Base-by-base conservation (phyloP, 2,329 filamentous ascomycete species). In the Gliomastix tumulicola region DNA sequence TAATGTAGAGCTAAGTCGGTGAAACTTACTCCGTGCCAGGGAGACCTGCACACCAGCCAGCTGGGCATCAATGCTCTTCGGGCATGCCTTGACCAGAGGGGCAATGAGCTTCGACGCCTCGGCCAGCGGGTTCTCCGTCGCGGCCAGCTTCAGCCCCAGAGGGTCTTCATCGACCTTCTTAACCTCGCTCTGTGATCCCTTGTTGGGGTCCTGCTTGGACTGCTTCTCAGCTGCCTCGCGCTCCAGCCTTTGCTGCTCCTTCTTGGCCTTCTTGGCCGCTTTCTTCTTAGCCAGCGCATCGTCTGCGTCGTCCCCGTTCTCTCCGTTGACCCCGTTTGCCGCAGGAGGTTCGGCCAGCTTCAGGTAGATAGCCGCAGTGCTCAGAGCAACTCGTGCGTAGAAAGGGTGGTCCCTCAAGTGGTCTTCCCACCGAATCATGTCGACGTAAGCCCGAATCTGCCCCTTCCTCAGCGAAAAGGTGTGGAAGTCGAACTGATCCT, bases 401-500 rank as follows among this genome's bases (percentile, higher is more conserved):
- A 94, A 96, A 2, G 92, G 92, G 57, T 98, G 92, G 50, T 94
- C 85, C 37, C 88, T 82, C 31, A 97, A 64, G 43, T 81, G 79
- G 55, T 98, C 89, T 57, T 97, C 90, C 94, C 92, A 98, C 49
- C 84, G 79, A 32, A 98, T 73, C 88, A 98, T 95, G 49, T 96
- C 89, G 28, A 98, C 70, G 55, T 98, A 98, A 2, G 92, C 86
- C 39, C 90, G 75, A 42, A 97, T 87, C 69, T 95, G 90, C 12
- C 94, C 94, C 62, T 97, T 98, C 16, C 92, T 75, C n/a, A 98
- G 69, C 16, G 88, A 96, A 62, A 98, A 98, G 57, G 80, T 88
- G 69, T 98, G 94, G 69, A 98, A 98, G 58, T 98, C 92, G 51
- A 97, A 96, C 54, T 98, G 92, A 50, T 98, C 92, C 57, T 98